Percentiles rank a stretch among this genome's conserved stretches.
Conservation (phyloP, 2,329 filamentous ascomycete species). For the Sporothrix schenckii region DNA sequence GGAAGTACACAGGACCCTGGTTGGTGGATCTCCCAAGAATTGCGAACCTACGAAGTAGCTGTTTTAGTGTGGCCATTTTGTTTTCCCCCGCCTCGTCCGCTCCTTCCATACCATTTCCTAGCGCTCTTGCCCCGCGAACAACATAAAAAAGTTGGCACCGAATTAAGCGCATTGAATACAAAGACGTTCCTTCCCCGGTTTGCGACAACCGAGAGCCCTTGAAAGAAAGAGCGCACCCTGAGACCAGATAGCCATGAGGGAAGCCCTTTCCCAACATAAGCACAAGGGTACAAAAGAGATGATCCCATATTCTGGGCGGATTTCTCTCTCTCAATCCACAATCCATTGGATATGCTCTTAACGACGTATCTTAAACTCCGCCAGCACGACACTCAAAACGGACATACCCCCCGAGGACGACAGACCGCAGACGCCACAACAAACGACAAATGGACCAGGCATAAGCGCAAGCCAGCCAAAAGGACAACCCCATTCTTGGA, state of each 20-base stretch:
- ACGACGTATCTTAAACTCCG: neutral
- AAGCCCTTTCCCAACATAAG: conserved; percentile 7
- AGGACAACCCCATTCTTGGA: neutral
- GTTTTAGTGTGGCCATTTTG: neutral
- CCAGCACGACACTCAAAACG: neutral
- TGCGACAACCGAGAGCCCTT: conserved; percentile 24
- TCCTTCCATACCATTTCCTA: conserved; percentile 14
- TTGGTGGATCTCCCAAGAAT: conserved; percentile 6
- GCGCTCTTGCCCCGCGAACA: conserved; percentile 20
- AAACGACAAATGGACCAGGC: conserved; percentile 17
- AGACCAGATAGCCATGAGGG: neutral
- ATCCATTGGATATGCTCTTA: conserved; percentile 3
- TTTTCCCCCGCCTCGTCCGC: conserved; percentile 11
- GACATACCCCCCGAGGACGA: neutral
- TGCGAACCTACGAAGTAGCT: neutral
- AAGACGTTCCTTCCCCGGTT: conserved; percentile 17
- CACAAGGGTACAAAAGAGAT: neutral
- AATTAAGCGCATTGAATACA: conserved; percentile 24
- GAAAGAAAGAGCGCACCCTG: conserved; percentile 3
- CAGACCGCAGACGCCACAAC: neutral
- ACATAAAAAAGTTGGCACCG: conserved; percentile 20
- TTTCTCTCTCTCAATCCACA: neutral
- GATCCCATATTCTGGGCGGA: neutral
- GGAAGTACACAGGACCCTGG: neutral
- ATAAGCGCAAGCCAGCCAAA: neutral